Base-by-base conservation (phyloP, 202 grass and related monocot species). In the Digitaria exilis region DNA sequence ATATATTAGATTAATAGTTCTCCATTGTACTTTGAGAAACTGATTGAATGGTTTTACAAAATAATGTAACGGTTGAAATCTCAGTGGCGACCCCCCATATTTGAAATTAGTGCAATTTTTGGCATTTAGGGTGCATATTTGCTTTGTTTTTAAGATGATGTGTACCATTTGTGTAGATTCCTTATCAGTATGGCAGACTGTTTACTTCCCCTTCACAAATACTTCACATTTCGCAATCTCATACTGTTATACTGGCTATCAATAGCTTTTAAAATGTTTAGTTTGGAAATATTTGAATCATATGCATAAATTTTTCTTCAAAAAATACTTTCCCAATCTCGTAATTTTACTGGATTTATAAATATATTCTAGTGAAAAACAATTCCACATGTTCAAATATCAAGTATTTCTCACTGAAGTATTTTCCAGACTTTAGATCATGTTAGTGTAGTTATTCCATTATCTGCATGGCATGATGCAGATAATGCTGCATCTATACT, bases 51-150 rank as follows among this genome's bases (percentile, higher is more conserved):
- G 9, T 58, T n/a, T 46, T 58, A 11, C 30, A 35, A 34, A 9
- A 1, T 72, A 59, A 69, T 65, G 22, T 9, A 44, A 25, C 2
- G 35, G 25, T 29, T 44, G 12, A 18, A 21, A 44, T 19, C 5
- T 55, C 4, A 0, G 2, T 43, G 70, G 57, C 63, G 19, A 54
- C n/a, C n/a, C 72, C 34, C 22, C 4, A 79, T 64, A 73, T 14
- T 55, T 22, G 22, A 80, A 54, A 32, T 10, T 71, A 8, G 18
- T 66, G 45, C 34, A 72, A 82, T n/a, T 48, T 62, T 32, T 70
- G 80, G 54, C 41, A 37, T 5, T 13, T 8, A 11, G 79, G 66
- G 11, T 18, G 9, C 28, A 72, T 7, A 5, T 18, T 11, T 34
- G 32, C 16, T 50, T 35, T 63, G 3, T 44, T 26, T 44, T 15